Base-by-base conservation (phyloP, 176 grass and related monocot species). In the Poa pratensis region DNA sequence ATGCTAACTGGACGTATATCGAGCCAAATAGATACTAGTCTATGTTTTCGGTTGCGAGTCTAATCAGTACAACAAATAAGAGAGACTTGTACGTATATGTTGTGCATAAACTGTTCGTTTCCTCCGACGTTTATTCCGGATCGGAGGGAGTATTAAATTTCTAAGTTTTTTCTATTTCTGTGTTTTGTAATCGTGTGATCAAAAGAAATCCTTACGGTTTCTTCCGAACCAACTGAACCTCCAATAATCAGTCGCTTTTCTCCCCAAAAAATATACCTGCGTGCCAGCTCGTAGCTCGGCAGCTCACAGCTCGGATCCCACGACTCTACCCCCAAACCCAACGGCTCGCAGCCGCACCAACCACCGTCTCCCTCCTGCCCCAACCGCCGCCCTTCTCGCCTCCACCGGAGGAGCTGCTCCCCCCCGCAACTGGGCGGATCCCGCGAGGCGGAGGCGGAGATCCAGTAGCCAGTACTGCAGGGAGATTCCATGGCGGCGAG, bases 401-500 rank as follows among this genome's bases (percentile, higher is more conserved):
- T 18, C 40, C 59, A 62, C 69, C 76, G 76, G 76, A 91, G 67
- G 30, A 20, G 69, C n/a, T 28, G 46, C 20, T 17, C 54, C 9
- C 30, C 3, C 20, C 27, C 12, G 54, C 71, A 24, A n/a, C 55
- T 62, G 35, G 24, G 28, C 20, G 66, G 34, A 35, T 79, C 34
- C 6, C 75, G 26, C 66, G 42, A 72, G 51, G 66, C 34, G 50
- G 34, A 22, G 80, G 34, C 34, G 80, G 67, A 19, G 39, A 52
- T 8, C 60, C 67, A 19, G 88, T 27, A 19, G 42, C 79, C 26
- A 26, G 28, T 3, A 42, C 42, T 1, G 14, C 19, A 9, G 40
- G 30, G 24, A 37, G 74, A 24, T 18, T n/a, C 61, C 86, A 95
- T 95, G 73, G 48, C 64, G 92, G 82, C 86, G 88, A 99, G 84